These are phyloP conservation scores for Allantophomopsis cytisporea DNA, from an alignment of 2,329 filamentous ascomycete genomes.

Conservation along the genomic window DNA sequence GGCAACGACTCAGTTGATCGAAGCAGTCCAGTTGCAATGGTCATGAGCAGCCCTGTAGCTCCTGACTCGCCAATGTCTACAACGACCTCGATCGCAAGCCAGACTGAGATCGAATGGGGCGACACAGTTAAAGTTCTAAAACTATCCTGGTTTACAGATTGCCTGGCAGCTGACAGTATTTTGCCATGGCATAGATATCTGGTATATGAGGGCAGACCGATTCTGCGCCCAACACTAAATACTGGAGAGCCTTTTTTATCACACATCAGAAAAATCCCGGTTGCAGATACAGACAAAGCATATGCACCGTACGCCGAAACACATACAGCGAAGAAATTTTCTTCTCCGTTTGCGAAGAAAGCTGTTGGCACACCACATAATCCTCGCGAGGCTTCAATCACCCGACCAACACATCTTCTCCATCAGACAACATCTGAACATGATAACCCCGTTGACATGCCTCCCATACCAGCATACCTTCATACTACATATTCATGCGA, in stretches of 20 bases:
- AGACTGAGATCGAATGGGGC: not conserved
- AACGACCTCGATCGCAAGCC: not conserved
- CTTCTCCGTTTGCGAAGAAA: not conserved
- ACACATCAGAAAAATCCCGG: not conserved
- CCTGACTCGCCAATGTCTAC: not conserved
- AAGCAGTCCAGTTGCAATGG: not conserved
- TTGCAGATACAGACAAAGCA: not conserved
- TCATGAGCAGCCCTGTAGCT: not conserved
- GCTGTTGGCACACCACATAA: not conserved
- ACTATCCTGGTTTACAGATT: slow-evolving; percentile 43
- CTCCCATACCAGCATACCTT: slow-evolving; percentile 54
- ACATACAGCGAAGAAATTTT: not conserved
- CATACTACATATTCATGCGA: slow-evolving; percentile 66
- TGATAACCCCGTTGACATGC: slow-evolving; percentile 42
- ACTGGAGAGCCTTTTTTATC: no score
- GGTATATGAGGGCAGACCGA: slow-evolving; percentile 34
- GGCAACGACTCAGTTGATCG: not conserved
- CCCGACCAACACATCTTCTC: slow-evolving; percentile 31
- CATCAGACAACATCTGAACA: slow-evolving; percentile 69
- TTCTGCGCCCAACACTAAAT: slow-evolving; percentile 1
- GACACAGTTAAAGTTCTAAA: slow-evolving; percentile 37
- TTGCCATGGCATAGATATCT: slow-evolving; percentile 36
- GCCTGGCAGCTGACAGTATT: slow-evolving; percentile 25
- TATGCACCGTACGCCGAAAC: not conserved
- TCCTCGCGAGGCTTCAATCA: slow-evolving; percentile 7